Conservation (phyloP, 1,284 basidiomycete genomes). For the Leccinum subrobustum region DNA sequence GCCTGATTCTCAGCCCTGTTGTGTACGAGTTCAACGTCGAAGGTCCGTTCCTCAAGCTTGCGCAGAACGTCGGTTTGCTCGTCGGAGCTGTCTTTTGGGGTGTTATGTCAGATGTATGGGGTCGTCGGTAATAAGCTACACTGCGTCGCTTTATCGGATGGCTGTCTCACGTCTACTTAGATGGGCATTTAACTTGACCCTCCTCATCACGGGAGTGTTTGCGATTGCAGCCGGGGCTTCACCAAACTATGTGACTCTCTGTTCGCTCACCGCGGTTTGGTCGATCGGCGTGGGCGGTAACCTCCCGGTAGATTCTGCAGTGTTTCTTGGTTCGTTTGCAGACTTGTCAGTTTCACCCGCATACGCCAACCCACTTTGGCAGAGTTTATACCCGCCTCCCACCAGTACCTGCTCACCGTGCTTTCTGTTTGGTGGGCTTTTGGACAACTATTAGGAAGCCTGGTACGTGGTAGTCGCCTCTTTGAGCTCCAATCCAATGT, state of each 20-base stretch:
- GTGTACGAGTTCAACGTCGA: constrained; percentile 53
- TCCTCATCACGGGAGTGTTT: constrained; percentile 70
- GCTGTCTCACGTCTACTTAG: constrained; percentile 31
- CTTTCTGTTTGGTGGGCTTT: constrained; percentile 68
- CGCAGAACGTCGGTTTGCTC: constrained; percentile 59
- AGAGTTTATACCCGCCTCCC: constrained; percentile 60
- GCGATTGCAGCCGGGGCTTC: constrained; percentile 60
- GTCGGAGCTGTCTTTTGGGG: constrained; percentile 67
- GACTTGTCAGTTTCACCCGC: background rate
- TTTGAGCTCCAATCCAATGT: background rate
- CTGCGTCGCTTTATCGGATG: background rate
- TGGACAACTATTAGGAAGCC: constrained; percentile 56
- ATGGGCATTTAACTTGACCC: constrained; percentile 74
- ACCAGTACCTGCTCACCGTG: constrained; percentile 63
- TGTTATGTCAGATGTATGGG: constrained; percentile 60
- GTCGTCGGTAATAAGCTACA: constrained; percentile 43
- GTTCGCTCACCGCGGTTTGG: constrained; percentile 54
- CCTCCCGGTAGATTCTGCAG: constrained; percentile 75
- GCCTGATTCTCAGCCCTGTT: constrained; percentile 55
- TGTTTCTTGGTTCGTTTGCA: constrained; percentile 61
- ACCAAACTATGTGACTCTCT: constrained; percentile 50
- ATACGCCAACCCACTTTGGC: background rate
- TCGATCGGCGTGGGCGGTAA: constrained; percentile 72
- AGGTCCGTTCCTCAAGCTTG: constrained; percentile 54
- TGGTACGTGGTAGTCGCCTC: constrained; percentile 38